Base-by-base conservation (phyloP, 331 rosid genomes). In the Malus hybrid region DNA sequence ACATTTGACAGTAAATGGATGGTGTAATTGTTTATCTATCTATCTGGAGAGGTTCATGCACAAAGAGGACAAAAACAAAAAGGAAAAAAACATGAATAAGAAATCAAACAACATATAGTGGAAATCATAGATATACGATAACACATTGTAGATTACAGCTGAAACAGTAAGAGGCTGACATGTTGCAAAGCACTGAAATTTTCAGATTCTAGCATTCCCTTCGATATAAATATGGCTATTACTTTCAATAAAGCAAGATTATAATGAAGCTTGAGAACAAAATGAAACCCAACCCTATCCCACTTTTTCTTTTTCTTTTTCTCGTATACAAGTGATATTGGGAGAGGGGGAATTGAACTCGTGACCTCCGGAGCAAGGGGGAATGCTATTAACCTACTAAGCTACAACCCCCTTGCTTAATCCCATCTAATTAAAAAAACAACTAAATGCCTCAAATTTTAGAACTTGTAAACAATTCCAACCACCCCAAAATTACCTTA, bases 11-110 rank as follows among this genome's bases (percentile, higher is more conserved):
- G 83, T 87, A 52, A 74, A 71, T 69, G 89, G 85, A 84, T 81
- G 83, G 82, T 88, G 82, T 75, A 84, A 65, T 85, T 73, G 88
- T 77, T 78, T 82, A 82, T 81, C 87, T 85, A 83, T 74, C 84
- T 76, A 85, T 82, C 81, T 55, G 83, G 86, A 81, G 81, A 79
- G 79, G 77, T 74, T 79, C 86, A 81, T 59, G 67, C 80, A 69
- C 62, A 82, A 80, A 76, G 73, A 74, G 79, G 56, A 70, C 63
- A 64, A 76, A 61, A 76, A 46, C 10, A 63, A 78, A 81, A 67
- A 74, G 65, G 61, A 71, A 39, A 75, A 39, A 39, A 82, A 74
- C 72, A 85, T 59, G 82, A 75, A 87, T 82, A 86, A 86, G 92
- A 81, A 83, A 66, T 80, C 68, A 85, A 77, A 76, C 84, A 77